A percentile compares a stretch with the other conserved stretches of the same genome.
These are phyloP conservation scores for Pichia sp. DNA, from an alignment of 1,139 yeast genomes.

Conservation along the genomic window DNA sequence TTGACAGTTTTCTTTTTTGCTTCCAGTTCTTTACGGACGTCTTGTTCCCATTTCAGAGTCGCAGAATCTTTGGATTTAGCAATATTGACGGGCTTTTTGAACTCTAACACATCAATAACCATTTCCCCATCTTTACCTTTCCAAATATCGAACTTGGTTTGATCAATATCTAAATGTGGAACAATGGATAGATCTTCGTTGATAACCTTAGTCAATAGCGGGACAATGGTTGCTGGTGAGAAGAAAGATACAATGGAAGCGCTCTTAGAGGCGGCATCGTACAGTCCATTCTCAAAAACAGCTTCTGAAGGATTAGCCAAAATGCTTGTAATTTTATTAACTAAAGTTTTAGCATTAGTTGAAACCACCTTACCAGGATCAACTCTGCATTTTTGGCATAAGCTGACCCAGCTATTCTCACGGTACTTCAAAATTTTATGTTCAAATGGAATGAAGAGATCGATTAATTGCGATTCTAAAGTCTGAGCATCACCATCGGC, in stretches of 20 bases:
- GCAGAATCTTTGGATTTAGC: constrained; percentile 60
- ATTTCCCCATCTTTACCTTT: constrained; percentile 58
- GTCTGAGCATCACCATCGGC: constrained; percentile 25
- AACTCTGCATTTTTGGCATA: constrained; percentile 49
- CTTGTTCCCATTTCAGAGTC: constrained; percentile 84
- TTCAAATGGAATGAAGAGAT: constrained; percentile 46
- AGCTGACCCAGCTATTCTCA: constrained; percentile 68
- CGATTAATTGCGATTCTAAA: constrained; percentile 34
- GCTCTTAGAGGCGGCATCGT: constrained; percentile 45
- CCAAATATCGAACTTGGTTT: constrained; percentile 54
- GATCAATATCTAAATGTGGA: constrained; percentile 27
- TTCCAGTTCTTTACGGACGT: constrained; percentile 65
- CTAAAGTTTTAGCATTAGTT: constrained; percentile 31
- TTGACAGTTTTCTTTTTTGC: constrained; percentile 33
- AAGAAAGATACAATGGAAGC: constrained; percentile 65
- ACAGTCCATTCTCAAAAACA: constrained; percentile 21
- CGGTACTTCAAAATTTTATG: constrained; percentile 31
- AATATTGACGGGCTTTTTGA: constrained; percentile 41
- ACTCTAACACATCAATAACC: constrained; percentile 53
- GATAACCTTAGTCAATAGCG: constrained; percentile 38
- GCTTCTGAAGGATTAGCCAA: constrained; percentile 22
- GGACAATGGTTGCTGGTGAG: constrained; percentile 51
- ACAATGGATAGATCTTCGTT: constrained; percentile 31
- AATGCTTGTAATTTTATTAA: constrained; percentile 20
- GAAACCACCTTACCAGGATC: constrained; percentile 60